Evolutionary conservation across 345 rosid species (phyloP).

Genomic region (Corchorus olitorius): DNA sequence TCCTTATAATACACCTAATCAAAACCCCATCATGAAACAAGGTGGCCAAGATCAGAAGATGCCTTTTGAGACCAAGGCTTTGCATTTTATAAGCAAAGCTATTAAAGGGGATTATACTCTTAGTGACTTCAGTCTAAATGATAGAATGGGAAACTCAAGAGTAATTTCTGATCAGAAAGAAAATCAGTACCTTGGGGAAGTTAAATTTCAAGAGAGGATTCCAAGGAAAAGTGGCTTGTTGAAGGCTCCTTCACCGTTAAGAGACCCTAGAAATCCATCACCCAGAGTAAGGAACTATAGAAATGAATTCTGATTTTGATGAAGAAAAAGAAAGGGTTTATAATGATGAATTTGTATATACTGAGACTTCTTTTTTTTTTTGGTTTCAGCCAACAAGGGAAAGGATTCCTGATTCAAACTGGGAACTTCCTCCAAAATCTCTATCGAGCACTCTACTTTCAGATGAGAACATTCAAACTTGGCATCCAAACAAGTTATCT

Average conservation of each 20-base stretch:
- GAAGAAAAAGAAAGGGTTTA: too few species aligned
- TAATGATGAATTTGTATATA: neutral
- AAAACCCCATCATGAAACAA: conserved; percentile 45
- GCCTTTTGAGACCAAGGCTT: conserved; percentile 73
- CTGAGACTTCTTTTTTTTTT: neutral
- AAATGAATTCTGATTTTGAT: too few species aligned
- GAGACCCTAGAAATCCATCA: conserved; percentile 67
- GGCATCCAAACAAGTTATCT: conserved; percentile 86
- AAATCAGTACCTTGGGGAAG: conserved; percentile 41
- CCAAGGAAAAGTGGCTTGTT: conserved; percentile 46
- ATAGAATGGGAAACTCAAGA: conserved; percentile 41
- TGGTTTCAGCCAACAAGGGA: conserved; percentile 57
- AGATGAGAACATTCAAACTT: conserved; percentile 65
- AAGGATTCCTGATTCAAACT: conserved; percentile 42
- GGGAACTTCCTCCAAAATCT: conserved; percentile 59
- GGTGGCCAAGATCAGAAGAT: conserved; percentile 37
- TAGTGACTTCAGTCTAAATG: conserved; percentile 53
- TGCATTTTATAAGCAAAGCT: conserved; percentile 91
- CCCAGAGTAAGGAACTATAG: conserved; percentile 53
- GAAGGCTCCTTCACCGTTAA: conserved; percentile 65
- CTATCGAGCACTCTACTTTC: conserved; percentile 46
- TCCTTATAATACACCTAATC: conserved; percentile 21
- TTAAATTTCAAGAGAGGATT: conserved; percentile 47
- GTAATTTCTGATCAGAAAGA: conserved; percentile 45
- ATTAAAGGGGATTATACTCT: conserved; percentile 69